Evolutionary conservation across 441 rosid species (phyloP), one percentile per base, ranked within the genome.

Genomic region (Syzygium malaccense): DNA sequence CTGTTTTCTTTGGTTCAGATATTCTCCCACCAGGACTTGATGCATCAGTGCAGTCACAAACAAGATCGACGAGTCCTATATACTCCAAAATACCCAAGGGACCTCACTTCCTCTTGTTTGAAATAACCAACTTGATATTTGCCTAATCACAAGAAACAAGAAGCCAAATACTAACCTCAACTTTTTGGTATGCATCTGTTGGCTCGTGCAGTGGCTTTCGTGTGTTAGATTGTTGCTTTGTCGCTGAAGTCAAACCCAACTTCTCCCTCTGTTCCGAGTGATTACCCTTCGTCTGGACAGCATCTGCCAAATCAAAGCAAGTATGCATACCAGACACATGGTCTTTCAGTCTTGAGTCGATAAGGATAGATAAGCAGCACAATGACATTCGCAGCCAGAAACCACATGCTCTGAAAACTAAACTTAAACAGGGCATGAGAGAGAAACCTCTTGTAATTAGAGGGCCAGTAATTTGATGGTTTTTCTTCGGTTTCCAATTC

Each of bases 241-340:
- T 89, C 62, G 92, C 93, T 85, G 91, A 66, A 88, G 88, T 91
- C 94, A 95, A 64, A 53, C 96, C 97, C 90, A 95, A 90, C 88
- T 93, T 96, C 92, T 95, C 95, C 88, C 95, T 93, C 89, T 94
- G 96, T 87, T 95, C 96, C 86, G 92, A 85, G 80, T 92, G 93
- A 90, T 55, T 89, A 89, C 92, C 94, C 57, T 90, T 92, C 84
- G 92, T 91, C 86, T 91, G 90, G 37, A 93, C 91, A 25, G 89
- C 92, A 90, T 95, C 98, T 95, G 91, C 85, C 89, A 54, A 86
- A 75, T 37, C 88, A 88, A 88, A 57, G 79, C 87, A 85, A 87
- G 78, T 20, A 64, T 33, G 48, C 66, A 86, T 48, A 54, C 6
- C 25, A 30, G 54, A 86, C 41, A 71, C 32, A 86, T 19, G 51